phyloP scores from a whole-genome alignment of 2,329 filamentous ascomycete genomes.

The Elsinoe arachidis region DNA sequence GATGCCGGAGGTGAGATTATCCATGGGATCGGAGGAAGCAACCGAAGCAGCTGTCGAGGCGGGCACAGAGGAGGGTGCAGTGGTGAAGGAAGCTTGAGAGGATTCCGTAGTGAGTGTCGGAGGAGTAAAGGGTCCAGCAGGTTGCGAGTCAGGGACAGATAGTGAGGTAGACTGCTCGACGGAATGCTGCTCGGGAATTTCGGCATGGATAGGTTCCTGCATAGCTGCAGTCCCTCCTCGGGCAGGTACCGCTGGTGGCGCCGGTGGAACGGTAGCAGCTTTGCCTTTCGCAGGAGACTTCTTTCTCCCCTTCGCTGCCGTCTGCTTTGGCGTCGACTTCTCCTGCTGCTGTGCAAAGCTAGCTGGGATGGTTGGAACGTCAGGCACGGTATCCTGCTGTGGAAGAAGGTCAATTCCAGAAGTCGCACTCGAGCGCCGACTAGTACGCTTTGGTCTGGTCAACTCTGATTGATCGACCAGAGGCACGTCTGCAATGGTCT shows the following conservation, averaged over 20 bases:
- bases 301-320: neutral
- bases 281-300: slow-evolving; percentile 6
- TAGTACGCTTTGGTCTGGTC: slow-evolving; percentile 16
- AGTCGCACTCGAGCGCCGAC: slow-evolving; percentile 27
- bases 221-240: no score
- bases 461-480: neutral
- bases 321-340: neutral
- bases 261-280: neutral
- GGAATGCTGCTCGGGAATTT: neutral
- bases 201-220: neutral
- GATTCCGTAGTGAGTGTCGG: slow-evolving; percentile 13
- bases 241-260: neutral
- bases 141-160: neutral
- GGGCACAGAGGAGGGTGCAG: slow-evolving; percentile 7
- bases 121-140: neutral
- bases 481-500: slow-evolving; percentile 16
- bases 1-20: slow-evolving; percentile 44
- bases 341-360: neutral
- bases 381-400: neutral
- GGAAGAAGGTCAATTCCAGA: neutral
- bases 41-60: neutral
- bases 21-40: slow-evolving; percentile 26
- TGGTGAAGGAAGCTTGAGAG: slow-evolving; percentile 12
- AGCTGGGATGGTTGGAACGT: slow-evolving; percentile 2
- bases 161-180: neutral